Base-by-base conservation (phyloP, 2,329 filamentous ascomycete species). In the Fusarium illudens region DNA sequence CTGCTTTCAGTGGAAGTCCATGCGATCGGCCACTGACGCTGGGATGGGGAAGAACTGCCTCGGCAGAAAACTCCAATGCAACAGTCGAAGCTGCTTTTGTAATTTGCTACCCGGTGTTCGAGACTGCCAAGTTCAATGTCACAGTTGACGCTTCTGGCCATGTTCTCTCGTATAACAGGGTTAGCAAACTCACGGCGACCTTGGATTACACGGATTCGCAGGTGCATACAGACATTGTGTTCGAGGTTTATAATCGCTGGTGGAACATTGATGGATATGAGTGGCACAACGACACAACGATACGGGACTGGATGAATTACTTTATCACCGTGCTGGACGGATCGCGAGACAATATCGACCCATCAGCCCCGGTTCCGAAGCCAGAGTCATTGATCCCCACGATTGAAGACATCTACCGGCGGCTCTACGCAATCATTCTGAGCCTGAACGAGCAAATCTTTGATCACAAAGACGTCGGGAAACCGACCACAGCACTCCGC, bases 271-370 rank as follows among this genome's bases (percentile, higher is more conserved):
- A 12, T 1, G 17, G 12, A 12, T 3, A 13, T 1, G 12, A n/a
- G 3, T 86, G 81, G 81, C 86, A 87, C 65, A 86, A 84, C 57
- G 79, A 85, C 42, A 80, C 76, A 0, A 71, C 79, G 2, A 74
- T 83, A 0, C 70, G 67, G 0, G 82, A 84, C 36, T 85, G 81
- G 75, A 71, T 83, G 29, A 84, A 82, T 48, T 82, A 86, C 33
- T 77, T 88, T n/a, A 65, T 85, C 0, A 70, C 71, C 1, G 37
- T 76, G 1, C 22, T 55, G 0, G 67, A 46, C 0, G 79, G 81
- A 3, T 71, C 65, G 4, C 75, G 73, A 1, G 49, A 65, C 0
- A 19, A 83, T 0, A 29, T 87, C 0, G 79, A 80, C 27, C 75
- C 79, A 0, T 1, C 1, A 0, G 37, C 32, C 2, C 29, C 65